Base-by-base conservation (phyloP, 768 basidiomycete species). In the Kwoniella sp. region DNA sequence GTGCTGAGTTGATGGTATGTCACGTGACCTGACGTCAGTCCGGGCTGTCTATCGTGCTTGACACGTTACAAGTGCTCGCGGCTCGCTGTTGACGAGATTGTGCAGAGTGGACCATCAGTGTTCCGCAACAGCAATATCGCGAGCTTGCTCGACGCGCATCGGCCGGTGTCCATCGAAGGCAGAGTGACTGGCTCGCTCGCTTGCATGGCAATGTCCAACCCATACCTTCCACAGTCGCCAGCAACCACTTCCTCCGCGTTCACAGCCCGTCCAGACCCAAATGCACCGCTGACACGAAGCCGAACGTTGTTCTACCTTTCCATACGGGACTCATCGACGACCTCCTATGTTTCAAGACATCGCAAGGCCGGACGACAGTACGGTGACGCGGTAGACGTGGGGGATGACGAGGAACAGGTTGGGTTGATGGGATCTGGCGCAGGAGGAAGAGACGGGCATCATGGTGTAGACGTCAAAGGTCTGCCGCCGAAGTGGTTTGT, bases 291-390 rank as follows among this genome's bases (percentile, higher is more conserved):
- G 3, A 89, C 87, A 29, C 85, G 93, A 63, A 90, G 88, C 1
- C 76, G 93, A 40, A 96, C 93, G 2, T 82, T 89, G 47, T 82
- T 96, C 65, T 98, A 96, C 75, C 85, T 92, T 55, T 93, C 91
- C 5, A 90, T 87, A 76, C 82, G 93, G 55, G 88, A 92, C 12
- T n/a, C n/a, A n/a, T 65, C 70, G 22, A 50, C 62, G 15, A 62
- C 64, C 8, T 40, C 52, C 9, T 54, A 46, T 32, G 17, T 62
- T 42, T 54, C 65, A 45, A 37, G 50, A 39, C 45, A 29, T 14
- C 25, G 46, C 12, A 40, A 40, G 46, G 46, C 34, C 26, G 50
- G 17, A 22, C 33, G 41, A 31, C 49, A 58, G 23, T 67, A 66
- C 62, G 64, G 64, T 4, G 62, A 67, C 52, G 57, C 54, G 37